A percentile compares a stretch with the other conserved stretches of the same genome.
Evolutionary conservation across 2,329 filamentous ascomycete species (phyloP).

Genomic region (Rhynchosporium agropyri): DNA sequence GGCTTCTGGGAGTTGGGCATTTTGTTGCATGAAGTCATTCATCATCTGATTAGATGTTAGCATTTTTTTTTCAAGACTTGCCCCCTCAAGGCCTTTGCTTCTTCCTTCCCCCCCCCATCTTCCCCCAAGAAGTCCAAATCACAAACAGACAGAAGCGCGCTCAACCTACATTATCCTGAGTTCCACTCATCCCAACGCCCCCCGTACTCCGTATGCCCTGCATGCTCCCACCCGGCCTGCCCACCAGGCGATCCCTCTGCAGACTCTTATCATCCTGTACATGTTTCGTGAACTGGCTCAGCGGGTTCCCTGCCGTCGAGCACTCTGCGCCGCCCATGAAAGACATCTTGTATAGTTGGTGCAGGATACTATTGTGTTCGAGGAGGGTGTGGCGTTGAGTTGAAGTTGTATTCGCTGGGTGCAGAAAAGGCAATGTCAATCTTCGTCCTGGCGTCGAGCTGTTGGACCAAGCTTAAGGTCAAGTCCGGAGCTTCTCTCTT

Average conservation of each 20-base stretch:
- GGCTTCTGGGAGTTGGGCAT: slow-evolving; percentile 56
- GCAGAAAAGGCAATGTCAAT: too few species aligned
- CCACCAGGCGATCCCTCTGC: slow-evolving; percentile 85
- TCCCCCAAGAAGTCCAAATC: not conserved
- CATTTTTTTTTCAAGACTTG: not conserved
- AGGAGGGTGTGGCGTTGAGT: not conserved
- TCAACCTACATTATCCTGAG: slow-evolving; percentile 69
- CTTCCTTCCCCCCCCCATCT: not conserved
- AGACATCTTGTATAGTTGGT: slow-evolving; percentile 64
- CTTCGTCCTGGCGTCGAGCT: too few species aligned
- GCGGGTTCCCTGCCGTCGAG: slow-evolving; percentile 92
- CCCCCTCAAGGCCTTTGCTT: not conserved
- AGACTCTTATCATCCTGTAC: slow-evolving; percentile 94
- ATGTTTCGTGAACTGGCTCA: slow-evolving; percentile 97
- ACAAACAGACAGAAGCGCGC: not conserved
- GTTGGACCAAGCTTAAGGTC: too few species aligned
- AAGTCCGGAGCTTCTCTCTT: too few species aligned
- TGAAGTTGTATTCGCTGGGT: not conserved
- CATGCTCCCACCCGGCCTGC: slow-evolving; percentile 69
- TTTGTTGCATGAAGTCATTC: slow-evolving; percentile 88
- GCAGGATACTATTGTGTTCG: not conserved
- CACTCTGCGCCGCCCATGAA: slow-evolving; percentile 96
- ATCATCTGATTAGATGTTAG: slow-evolving; percentile 67
- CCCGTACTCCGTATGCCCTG: slow-evolving; percentile 77
- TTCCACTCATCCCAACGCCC: slow-evolving; percentile 46